A percentile compares a stretch with the other conserved stretches of the same genome.
phyloP scores from a whole-genome alignment of 257 asterid genomes.

The Phtheirospermum japonicum region DNA sequence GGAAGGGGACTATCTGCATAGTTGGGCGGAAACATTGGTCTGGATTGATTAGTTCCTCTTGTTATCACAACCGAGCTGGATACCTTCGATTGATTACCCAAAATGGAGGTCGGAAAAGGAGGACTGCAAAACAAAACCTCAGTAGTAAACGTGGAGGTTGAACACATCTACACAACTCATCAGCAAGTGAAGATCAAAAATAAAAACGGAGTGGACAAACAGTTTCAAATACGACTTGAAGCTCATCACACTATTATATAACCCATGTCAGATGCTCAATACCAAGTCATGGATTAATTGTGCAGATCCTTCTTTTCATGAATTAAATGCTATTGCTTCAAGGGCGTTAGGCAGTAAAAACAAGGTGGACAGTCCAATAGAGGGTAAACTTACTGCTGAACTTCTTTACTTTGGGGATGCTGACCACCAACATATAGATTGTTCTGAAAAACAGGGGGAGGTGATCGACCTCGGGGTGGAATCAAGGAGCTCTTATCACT shows the following conservation, averaged over 20 bases:
- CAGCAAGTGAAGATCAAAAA: not conserved
- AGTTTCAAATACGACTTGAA: constrained; percentile 13
- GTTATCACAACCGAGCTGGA: constrained; percentile 29
- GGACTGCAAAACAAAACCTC: constrained; percentile 45
- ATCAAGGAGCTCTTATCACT: constrained; percentile 33
- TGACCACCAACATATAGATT: constrained; percentile 36
- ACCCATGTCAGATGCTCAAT: constrained; percentile 17
- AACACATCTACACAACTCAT: constrained; percentile 8
- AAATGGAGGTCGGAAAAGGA: constrained; percentile 35
- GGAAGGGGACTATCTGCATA: constrained; percentile 47
- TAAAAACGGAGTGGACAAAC: constrained; percentile 10
- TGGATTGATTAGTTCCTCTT: constrained; percentile 39
- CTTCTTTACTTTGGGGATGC: constrained; percentile 37
- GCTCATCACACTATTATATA: constrained; percentile 14
- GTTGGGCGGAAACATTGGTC: constrained; percentile 43
- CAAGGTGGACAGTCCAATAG: constrained; percentile 7
- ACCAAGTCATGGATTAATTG: constrained; percentile 7
- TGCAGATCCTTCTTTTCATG: constrained; percentile 2
- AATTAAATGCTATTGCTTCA: constrained; percentile 8
- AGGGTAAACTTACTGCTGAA: constrained; percentile 53
- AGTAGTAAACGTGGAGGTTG: constrained; percentile 14
- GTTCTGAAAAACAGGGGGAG: constrained; percentile 43
- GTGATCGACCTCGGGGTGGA: constrained; percentile 40
- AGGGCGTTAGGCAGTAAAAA: constrained; percentile 3
- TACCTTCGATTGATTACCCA: constrained; percentile 41